Percentiles rank a stretch among this genome's conserved stretches.
Conservation (phyloP, 805 yeast genomes). For the Candida rishiriensis region DNA sequence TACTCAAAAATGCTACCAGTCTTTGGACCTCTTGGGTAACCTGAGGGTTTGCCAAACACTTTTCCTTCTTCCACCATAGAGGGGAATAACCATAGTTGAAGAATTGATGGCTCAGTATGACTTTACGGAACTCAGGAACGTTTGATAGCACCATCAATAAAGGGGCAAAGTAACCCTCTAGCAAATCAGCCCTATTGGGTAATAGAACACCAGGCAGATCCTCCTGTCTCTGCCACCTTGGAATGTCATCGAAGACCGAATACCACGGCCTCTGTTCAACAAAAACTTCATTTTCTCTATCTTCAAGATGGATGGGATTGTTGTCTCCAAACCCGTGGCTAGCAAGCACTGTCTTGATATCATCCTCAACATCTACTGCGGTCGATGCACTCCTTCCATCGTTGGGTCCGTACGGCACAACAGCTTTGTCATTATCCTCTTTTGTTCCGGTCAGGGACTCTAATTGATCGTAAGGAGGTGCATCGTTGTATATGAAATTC, state of each 20-base stretch:
- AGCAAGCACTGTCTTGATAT: conserved; percentile 19
- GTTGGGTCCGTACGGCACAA: background rate
- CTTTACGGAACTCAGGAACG: conserved; percentile 30
- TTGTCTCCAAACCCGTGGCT: conserved; percentile 14
- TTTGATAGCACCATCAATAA: conserved; percentile 36
- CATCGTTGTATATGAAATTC: conserved; percentile 31
- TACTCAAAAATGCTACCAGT: conserved; percentile 33
- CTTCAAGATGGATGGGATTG: background rate
- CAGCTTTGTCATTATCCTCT: background rate
- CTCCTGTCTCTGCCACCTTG: conserved; percentile 20
- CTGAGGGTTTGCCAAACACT: conserved; percentile 21
- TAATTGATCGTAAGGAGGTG: conserved; percentile 10
- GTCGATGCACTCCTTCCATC: conserved; percentile 14
- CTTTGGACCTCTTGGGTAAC: conserved; percentile 36
- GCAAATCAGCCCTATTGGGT: conserved; percentile 28
- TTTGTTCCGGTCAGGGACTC: conserved; percentile 6
- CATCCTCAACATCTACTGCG: conserved; percentile 21
- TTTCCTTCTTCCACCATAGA: conserved; percentile 36
- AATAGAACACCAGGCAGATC: conserved; percentile 31
- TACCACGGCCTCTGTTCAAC: conserved; percentile 9
- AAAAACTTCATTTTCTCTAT: background rate
- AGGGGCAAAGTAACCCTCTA: conserved; percentile 40
- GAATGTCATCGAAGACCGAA: conserved; percentile 31
- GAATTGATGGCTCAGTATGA: conserved; percentile 29
- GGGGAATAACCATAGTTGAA: conserved; percentile 32